Base-by-base conservation (phyloP, 1,284 basidiomycete species). In the Cystobasidium pallidum region DNA sequence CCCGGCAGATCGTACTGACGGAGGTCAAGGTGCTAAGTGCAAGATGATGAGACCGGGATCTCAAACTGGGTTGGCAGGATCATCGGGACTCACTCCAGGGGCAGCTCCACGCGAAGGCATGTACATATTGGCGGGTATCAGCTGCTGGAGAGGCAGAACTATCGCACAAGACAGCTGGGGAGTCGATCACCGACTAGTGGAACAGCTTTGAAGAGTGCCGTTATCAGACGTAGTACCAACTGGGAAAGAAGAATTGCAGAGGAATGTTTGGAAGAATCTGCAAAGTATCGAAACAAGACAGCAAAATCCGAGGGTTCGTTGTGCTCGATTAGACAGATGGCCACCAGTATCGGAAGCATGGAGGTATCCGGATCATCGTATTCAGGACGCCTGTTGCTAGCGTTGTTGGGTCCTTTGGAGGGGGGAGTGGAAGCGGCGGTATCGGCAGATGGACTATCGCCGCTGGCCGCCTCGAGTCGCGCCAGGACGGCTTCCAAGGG, bases 121-220 rank as follows among this genome's bases (percentile, higher is more conserved):
- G 39, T 41, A 41, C 39, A 41, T 41, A 41, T 41, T 41, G 15
- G 7, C 39, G 15, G 39, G 39, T 41, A 41, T 41, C 39, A 41
- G 39, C 39, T 41, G 39, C 39, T 41, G 8, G 39, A 41, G 39
- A 15, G 39, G 39, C 39, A 41, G 39, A 41, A 41, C 15, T 41
- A 41, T 41, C 39, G 39, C 39, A 41, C 39, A 41, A 41, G 39
- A 41, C 39, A 7, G 39, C 39, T 41, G 39, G 39, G 39, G n/a
- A n/a, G n/a, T n/a, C n/a, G n/a, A n/a, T n/a, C 68, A 21, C 68
- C 68, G 21, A 71, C 68, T 15, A 71, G 39, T 32, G 68, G 68
- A 19, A 71, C 68, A 8, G 68, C 68, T 30, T 71, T 71, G 61
- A 71, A 71, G 28, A 71, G 61, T 34, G 68, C 49, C 49, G 68